phyloP scores from a whole-genome alignment of 805 yeast genomes.

The Spathaspora arborariae region DNA sequence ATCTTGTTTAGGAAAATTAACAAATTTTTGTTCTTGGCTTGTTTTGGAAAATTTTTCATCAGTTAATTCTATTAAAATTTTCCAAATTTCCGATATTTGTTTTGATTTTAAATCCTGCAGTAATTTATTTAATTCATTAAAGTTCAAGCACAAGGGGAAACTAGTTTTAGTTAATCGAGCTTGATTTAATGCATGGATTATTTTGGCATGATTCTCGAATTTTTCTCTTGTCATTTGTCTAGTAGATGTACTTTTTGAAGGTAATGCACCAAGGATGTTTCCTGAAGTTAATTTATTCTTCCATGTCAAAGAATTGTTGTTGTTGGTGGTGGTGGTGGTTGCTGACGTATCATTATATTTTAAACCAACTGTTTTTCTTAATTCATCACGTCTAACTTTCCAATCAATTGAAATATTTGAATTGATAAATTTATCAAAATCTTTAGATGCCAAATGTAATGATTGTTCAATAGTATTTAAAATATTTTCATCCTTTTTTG shows the following conservation, averaged over 20 bases:
- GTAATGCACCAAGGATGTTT: conserved; percentile 31
- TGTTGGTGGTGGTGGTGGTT: conserved; percentile 10
- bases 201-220: conserved; percentile 72
- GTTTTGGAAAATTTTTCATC: conserved; percentile 30
- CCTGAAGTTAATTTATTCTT: conserved; percentile 28
- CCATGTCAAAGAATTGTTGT: conserved; percentile 29
- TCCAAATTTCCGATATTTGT: conserved; percentile 74
- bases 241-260: conserved; percentile 8
- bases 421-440: conserved; percentile 75
- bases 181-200: conserved; percentile 67
- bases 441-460: conserved; percentile 67
- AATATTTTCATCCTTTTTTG: conserved; percentile 79
- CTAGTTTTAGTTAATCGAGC: conserved; percentile 50
- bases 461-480: conserved; percentile 80
- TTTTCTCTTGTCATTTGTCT: conserved; percentile 45
- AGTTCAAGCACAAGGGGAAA: conserved; percentile 57
- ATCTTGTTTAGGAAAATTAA: conserved; percentile 19
- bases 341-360: conserved; percentile 2
- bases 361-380: conserved; percentile 69
- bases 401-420: conserved; percentile 78
- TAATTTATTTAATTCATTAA: conserved; percentile 55
- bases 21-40: conserved; percentile 34
- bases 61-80: conserved; percentile 51
- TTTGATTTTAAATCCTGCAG: conserved; percentile 62
- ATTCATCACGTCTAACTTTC: conserved; percentile 71